Evolutionary conservation across 1,284 basidiomycete species (phyloP).

Genomic region (Austropuccinia psidii): DNA sequence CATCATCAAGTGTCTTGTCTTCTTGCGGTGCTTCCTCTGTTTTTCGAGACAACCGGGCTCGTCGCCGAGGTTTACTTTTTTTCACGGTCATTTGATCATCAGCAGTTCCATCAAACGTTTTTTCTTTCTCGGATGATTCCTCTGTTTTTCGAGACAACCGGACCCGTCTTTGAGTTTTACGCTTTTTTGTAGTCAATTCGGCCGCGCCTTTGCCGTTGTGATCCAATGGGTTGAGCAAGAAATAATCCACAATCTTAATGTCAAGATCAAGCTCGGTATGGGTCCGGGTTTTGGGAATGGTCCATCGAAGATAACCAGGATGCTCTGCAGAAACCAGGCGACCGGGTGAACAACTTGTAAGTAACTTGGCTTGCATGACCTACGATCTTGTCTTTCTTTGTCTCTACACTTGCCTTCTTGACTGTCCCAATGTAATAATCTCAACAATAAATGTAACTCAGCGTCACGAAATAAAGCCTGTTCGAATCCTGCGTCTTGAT

Average conservation of each 20-base stretch:
- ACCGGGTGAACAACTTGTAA: slow-evolving; percentile 24
- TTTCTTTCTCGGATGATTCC: slow-evolving; percentile 7
- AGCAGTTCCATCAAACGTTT: neutral
- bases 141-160: neutral
- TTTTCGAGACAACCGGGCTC: neutral
- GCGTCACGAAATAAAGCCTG: slow-evolving; percentile 68
- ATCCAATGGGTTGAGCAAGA: slow-evolving; percentile 64
- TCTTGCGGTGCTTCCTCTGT: slow-evolving; percentile 1
- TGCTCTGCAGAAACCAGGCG: slow-evolving; percentile 4
- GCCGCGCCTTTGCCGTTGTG: slow-evolving; percentile 64
- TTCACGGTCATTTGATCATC: slow-evolving; percentile 37
- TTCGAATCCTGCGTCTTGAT: slow-evolving; percentile 62
- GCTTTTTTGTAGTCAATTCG: slow-evolving; percentile 60
- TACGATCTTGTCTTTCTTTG: slow-evolving; percentile 25
- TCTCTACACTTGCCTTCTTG: slow-evolving; percentile 50
- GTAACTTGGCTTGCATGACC: slow-evolving; percentile 21
- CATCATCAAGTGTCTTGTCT: neutral
- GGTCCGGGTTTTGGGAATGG: slow-evolving; percentile 60
- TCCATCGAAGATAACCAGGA: slow-evolving; percentile 53
- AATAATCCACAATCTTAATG: slow-evolving; percentile 65
- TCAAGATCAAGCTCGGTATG: slow-evolving; percentile 60
- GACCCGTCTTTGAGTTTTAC: slow-evolving; percentile 46
- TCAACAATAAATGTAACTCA: slow-evolving; percentile 71
- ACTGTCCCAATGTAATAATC: slow-evolving; percentile 49
- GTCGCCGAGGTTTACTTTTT: neutral